These are phyloP conservation scores for Zalaria sp. DNA, from an alignment of 2,329 filamentous ascomycete species.

Conservation along the genomic window DNA sequence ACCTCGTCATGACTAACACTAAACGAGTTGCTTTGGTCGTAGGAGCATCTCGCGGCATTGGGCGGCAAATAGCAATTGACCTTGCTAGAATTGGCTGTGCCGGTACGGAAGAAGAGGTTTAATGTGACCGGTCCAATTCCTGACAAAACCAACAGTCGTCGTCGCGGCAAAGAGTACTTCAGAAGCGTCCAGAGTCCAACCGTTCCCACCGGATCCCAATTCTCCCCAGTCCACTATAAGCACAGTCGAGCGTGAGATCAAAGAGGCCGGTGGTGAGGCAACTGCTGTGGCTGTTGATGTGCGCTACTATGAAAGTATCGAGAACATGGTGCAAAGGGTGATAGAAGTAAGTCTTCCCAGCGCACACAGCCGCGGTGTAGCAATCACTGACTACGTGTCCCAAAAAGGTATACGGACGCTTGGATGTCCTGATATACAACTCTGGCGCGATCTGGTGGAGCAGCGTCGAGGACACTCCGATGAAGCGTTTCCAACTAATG, in stretches of 20 bases:
- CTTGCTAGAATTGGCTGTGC: conserved; percentile 57
- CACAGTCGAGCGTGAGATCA: conserved; percentile 65
- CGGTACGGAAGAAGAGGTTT: conserved; percentile 32
- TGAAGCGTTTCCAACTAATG: conserved; percentile 45
- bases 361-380: conserved; percentile 15
- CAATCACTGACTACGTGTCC: background rate
- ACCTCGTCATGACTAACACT: background rate
- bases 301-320: conserved; percentile 46
- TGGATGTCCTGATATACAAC: conserved; percentile 73
- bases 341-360: conserved; percentile 24
- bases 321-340: conserved; percentile 44
- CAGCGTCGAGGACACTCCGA: conserved; percentile 52
- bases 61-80: conserved; percentile 65
- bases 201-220: conserved; percentile 66
- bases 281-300: conserved; percentile 58
- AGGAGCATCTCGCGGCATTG: conserved; percentile 60
- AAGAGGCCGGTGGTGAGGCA: conserved; percentile 47
- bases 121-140: background rate
- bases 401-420: conserved; percentile 38
- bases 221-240: conserved; percentile 62
- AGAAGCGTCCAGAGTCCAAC: conserved; percentile 38
- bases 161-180: conserved; percentile 65
- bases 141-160: conserved; percentile 41
- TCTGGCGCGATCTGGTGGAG: conserved; percentile 79
- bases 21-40: conserved; percentile 14